Percentiles rank a stretch among this genome's conserved stretches.
Evolutionary conservation across 495 filamentous ascomycete species (phyloP).

Genomic region (Clavariopsis aquatica): DNA sequence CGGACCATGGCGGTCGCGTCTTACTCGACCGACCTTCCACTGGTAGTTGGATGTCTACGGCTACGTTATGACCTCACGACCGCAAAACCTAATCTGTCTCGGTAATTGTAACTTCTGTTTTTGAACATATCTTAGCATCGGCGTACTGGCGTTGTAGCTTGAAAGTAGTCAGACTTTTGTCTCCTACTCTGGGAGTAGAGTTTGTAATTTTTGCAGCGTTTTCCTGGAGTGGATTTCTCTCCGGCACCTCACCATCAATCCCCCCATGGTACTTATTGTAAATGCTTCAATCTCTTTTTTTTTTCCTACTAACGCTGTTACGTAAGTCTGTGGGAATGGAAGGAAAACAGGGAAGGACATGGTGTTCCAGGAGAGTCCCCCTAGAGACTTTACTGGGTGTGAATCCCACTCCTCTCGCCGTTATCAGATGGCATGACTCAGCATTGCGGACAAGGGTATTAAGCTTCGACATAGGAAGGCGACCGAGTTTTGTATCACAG

Average conservation of each 20-base stretch:
- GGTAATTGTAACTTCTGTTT: not conserved
- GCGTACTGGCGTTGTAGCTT: conserved; percentile 18
- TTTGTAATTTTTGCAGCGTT: not conserved
- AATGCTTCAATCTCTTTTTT: conserved; percentile 14
- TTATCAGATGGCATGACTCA: not conserved
- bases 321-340: conserved; percentile 17
- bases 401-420: not conserved
- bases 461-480: not conserved
- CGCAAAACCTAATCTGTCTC: conserved; percentile 1
- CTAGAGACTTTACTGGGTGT: not conserved
- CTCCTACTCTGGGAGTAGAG: conserved; percentile 6
- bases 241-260: not conserved
- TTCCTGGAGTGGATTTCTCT: not conserved
- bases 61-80: conserved; percentile 27
- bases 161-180: conserved; percentile 2
- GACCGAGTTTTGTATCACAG: not conserved
- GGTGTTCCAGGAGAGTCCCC: not conserved
- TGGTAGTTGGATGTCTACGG: conserved; percentile 5
- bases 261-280: not conserved
- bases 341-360: not conserved
- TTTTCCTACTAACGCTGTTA: conserved; percentile 29
- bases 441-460: conserved; percentile 1
- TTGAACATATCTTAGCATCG: conserved; percentile 20
- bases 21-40: not conserved
- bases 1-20: not conserved